Evolutionary conservation across 2,329 filamentous ascomycete species (phyloP).

Genomic region (Fusarium sacchari): DNA sequence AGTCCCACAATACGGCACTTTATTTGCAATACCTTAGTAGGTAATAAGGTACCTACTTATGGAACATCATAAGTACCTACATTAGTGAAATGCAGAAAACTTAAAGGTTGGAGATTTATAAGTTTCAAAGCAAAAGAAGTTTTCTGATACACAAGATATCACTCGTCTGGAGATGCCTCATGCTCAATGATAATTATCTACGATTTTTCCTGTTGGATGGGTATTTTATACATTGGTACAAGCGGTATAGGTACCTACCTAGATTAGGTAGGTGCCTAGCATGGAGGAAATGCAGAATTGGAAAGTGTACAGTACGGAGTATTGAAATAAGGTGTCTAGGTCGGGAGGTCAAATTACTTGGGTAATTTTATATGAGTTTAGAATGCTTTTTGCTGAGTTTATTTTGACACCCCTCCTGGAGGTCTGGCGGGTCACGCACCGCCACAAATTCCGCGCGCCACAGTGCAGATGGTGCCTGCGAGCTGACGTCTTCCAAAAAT

Average conservation of each 20-base stretch:
- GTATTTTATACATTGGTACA: background rate
- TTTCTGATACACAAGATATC: background rate
- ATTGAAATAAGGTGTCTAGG: background rate
- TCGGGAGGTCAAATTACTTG: background rate
- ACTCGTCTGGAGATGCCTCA: background rate
- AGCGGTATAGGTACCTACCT: background rate
- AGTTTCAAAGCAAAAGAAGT: background rate
- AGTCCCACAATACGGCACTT: background rate
- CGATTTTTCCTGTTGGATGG: background rate
- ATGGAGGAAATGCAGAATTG: background rate
- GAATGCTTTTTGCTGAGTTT: background rate
- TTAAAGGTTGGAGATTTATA: background rate
- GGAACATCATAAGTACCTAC: background rate
- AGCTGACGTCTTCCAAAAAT: constrained; percentile 19
- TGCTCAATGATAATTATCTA: background rate
- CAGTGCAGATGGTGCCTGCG: constrained; percentile 3
- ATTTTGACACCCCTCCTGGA: background rate
- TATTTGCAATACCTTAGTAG: background rate
- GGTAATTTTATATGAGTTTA: background rate
- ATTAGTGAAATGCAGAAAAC: background rate
- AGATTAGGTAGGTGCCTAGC: background rate
- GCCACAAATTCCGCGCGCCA: constrained; percentile 7
- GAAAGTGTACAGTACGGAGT: too few species aligned
- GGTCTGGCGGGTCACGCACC: background rate
- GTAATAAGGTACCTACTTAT: too few species aligned